Base-by-base conservation (phyloP, 768 basidiomycete species). In the Lepiota brunneoincarnata region DNA sequence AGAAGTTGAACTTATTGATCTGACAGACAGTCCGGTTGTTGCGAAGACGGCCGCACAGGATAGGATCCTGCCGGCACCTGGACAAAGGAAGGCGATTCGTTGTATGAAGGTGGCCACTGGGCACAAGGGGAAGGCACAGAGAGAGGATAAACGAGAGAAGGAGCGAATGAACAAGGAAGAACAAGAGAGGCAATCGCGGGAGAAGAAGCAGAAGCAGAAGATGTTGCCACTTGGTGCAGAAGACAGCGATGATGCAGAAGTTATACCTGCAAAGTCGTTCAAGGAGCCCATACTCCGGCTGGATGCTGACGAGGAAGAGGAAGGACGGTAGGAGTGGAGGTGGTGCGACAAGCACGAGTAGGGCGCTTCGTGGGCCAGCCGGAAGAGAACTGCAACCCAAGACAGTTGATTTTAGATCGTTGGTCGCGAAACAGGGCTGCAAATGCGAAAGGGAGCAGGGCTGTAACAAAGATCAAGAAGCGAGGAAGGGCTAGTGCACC, bases 401-500 rank as follows among this genome's bases (percentile, higher is more conserved):
- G 31, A 31, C 4, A 9, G 31, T 31, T 9, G 31, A 31, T 31
- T 31, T 31, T 31, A 31, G 31, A 31, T 31, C 31, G 31, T 9
- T 31, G 31, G 7, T 31, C 4, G 31, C 31, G 11, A 28, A 28
- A 28, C 26, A 28, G 26, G n/a, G n/a, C n/a, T n/a, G 31, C 31
- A 31, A 31, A 9, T 31, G 7, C 4, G 31, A 31, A 47, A 35
- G 15, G 57, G 41, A 67, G 62, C 28, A 58, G 46, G 34, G 67
- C 67, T 18, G 47, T 49, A 18, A 67, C 67, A 18, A 56, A 59
- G 35, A 58, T 68, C 20, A 66, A 61, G 62, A 64, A 63, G 47
- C 34, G 39, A 47, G 64, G 14, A 61, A 67, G 52, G 49, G 47
- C 6, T 55, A 49, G 36, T 43, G 58, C 45, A 7, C 37, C 18